Evolutionary conservation across 164 flowering plant species (phyloP), one percentile per base, ranked within the genome.

Genomic region (Umbellularia californica): DNA sequence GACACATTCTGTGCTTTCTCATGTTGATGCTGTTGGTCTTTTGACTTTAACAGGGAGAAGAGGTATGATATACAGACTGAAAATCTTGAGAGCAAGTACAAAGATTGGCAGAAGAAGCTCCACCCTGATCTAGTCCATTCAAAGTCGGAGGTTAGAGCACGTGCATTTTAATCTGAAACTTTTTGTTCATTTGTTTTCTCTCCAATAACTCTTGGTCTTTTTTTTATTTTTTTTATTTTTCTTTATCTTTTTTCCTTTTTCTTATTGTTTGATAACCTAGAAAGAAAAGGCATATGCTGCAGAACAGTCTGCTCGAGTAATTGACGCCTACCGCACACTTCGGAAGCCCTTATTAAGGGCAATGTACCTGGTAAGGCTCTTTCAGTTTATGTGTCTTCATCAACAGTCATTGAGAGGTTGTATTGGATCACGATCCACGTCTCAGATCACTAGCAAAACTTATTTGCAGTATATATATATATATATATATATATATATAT

Each of bases 41-140:
- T 58, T 23, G 35, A 73, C 19, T 41, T 17, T 74, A 13, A 65
- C 81, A 93, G 97, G 84, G 95, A 90, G 74, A 89, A 77, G 78
- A 83, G 72, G 65, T 92, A 81, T 80, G 92, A 81, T 2, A 78
- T 91, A 63, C 84, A 86, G 71, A 90, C 66, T 69, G 81, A 68
- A 0, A 79, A 80, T 80, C 85, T 95, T 50, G 97, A 91, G 77
- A 81, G 88, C 24, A 93, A 87, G 83, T 95, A 92, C 84, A 93
- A 95, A 80, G 87, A 84, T 65, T 93, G 98, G 99, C 99, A 93
- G 81, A 95, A 95, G 86, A 93, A 91, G 79, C 75, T 95, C 75
- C 99, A 95, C 79, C 99, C 99, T 83, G 99, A 95, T 89, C 78
- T 95, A 58, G 98, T 95, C 68, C 98, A 95, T 81, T 75, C 95